Conservation (phyloP, 176 grass and related monocot genomes). For the Hordeum marinum region DNA sequence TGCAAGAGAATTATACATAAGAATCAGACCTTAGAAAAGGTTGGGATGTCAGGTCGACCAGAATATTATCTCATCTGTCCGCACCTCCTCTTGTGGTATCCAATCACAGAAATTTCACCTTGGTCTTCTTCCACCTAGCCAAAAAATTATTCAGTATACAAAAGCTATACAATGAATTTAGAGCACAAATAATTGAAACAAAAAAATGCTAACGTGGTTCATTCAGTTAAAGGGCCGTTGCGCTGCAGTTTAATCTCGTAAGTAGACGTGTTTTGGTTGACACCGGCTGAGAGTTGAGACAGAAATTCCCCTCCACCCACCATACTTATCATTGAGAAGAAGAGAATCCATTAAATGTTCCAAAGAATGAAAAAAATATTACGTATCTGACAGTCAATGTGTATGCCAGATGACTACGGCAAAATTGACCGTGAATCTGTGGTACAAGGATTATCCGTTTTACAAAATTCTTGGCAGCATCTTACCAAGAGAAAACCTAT, state of each 20-base stretch:
- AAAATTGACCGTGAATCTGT: constrained; percentile 34
- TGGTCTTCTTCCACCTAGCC: no score
- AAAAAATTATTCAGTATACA: no score
- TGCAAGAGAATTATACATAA: no score
- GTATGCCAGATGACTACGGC: constrained; percentile 22
- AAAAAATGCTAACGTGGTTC: neutral
- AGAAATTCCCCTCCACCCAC: constrained; percentile 3
- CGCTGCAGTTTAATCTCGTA: neutral
- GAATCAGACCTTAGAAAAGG: no score
- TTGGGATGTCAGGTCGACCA: no score
- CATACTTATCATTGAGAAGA: constrained; percentile 19
- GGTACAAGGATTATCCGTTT: constrained; percentile 46
- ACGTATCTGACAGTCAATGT: constrained; percentile 39
- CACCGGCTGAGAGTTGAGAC: neutral
- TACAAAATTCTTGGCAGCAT: constrained; percentile 37
- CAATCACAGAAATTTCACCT: no score
- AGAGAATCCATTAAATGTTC: constrained; percentile 28
- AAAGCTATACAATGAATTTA: constrained; percentile 12
- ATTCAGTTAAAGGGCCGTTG: neutral
- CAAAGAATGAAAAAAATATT: constrained; percentile 36
- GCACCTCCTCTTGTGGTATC: no score
- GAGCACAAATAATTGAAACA: neutral
- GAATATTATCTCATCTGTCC: no score
- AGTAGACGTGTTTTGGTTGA: constrained; percentile 8
- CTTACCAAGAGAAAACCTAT: constrained; percentile 45